Base-by-base conservation (phyloP, 192 early-diverging fungal species). In the Gaertneriomyces sp. region DNA sequence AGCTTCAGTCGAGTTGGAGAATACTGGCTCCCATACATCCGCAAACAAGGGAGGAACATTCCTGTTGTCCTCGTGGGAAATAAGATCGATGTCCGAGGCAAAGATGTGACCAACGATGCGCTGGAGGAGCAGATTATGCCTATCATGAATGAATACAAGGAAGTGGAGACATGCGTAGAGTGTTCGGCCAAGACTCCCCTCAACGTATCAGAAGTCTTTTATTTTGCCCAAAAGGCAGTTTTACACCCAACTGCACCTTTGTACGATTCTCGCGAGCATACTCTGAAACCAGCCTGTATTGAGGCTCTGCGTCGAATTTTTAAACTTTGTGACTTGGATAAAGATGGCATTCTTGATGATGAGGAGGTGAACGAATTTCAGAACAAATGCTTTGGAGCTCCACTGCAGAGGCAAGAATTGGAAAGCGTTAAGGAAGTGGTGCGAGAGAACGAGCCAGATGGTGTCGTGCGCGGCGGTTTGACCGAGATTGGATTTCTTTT, bases 101-200 rank as follows among this genome's bases (percentile, higher is more conserved):
- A 89, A 42, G 87, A 92, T 66, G 76, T 89, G 49, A 85, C 88
- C 25, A 94, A 90, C 72, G 87, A 91, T 38, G 81, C 83, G 54
- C 72, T 99, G 45, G 94, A 97, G 75, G 92, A 94, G 57, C 92
- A 97, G 68, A 90, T 99, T 6, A 89, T 91, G 58, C 95, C 95
- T 3, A 93, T 99, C 46, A 99, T 99, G 97, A 95, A 93, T 79
- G 97, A 99, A 73, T 99, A 95, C 82, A 95, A 94, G 85, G 95
- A 98, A 81, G 93, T 99, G 39, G 97, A 99, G 79, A 95, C 96
- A 5, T 96, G 95, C 75, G 93, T 99, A 17, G 95, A 99, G 68
- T 99, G 97, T 71, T 97, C 95, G 0, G 93, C 94, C n/a, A 96
- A 93, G 73, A 88, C 90, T 68, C 81, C 90, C 25, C 75, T 97